These are phyloP conservation scores for Chytriomyces sp. DNA, from an alignment of 192 early-diverging fungal species.

Conservation along the genomic window DNA sequence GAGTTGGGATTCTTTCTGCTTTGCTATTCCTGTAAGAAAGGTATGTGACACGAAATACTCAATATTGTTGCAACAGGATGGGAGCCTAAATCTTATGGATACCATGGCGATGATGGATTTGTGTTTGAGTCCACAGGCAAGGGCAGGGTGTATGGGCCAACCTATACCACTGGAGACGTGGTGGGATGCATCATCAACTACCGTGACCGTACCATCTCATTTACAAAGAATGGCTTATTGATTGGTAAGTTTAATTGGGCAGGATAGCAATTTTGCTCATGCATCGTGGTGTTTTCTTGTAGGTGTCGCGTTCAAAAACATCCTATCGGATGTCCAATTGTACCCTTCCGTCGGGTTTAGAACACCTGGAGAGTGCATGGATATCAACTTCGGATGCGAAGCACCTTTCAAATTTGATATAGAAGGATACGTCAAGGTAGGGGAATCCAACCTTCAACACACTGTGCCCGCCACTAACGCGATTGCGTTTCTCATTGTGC, in stretches of 20 bases:
- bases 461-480: neutral
- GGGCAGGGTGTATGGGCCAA: constrained; percentile 83
- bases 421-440: constrained; percentile 58
- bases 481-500: neutral
- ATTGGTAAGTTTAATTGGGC: constrained; percentile 42
- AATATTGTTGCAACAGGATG: constrained; percentile 63
- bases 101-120: constrained; percentile 96
- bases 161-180: constrained; percentile 87
- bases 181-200: constrained; percentile 95
- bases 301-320: constrained; percentile 38
- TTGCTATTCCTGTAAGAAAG: neutral
- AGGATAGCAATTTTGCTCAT: neutral
- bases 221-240: constrained; percentile 88
- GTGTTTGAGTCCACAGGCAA: constrained; percentile 73
- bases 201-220: constrained; percentile 72
- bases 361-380: constrained; percentile 71
- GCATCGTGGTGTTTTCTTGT: neutral
- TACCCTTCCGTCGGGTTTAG: constrained; percentile 77
- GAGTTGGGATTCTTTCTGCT: constrained; percentile 1
- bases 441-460: neutral
- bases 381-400: constrained; percentile 78
- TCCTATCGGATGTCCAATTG: constrained; percentile 40
- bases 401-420: constrained; percentile 73
- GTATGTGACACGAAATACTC: neutral
- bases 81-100: constrained; percentile 90